Conservation (phyloP, 2,329 filamentous ascomycete species). For the Pseudocercospora vitis region DNA sequence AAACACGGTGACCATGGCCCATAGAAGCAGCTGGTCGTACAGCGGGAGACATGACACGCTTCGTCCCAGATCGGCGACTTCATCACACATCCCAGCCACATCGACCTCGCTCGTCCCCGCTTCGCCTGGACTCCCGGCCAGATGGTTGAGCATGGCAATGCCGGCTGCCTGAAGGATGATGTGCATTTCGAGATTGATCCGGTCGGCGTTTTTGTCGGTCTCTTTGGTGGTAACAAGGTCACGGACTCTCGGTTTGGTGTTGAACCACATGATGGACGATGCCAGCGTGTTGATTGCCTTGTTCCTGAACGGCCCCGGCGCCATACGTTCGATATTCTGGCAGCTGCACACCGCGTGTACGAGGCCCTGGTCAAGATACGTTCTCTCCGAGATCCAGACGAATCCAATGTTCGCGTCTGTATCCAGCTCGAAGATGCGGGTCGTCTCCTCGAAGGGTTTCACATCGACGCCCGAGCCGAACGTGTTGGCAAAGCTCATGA, state of each 20-base stretch:
- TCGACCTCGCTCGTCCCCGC: constrained; percentile 16
- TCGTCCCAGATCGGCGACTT: constrained; percentile 13
- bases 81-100: constrained; percentile 17
- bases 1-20: constrained; percentile 21
- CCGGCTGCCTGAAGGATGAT: constrained; percentile 21
- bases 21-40: constrained; percentile 18
- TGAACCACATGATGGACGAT: constrained; percentile 13
- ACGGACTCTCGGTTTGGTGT: constrained; percentile 8
- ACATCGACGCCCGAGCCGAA: constrained; percentile 9
- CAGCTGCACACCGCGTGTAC: constrained; percentile 13
- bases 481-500: constrained; percentile 19
- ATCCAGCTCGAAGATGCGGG: constrained; percentile 13
- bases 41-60: constrained; percentile 15
- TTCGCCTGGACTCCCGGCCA: constrained; percentile 9
- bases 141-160: constrained; percentile 16
- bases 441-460: constrained; percentile 9
- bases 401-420: constrained; percentile 14
- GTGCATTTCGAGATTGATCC: constrained; percentile 19
- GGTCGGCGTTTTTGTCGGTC: constrained; percentile 18
- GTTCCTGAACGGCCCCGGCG: neutral
- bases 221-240: constrained; percentile 1
- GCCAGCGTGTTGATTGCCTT: constrained; percentile 11
- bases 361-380: constrained; percentile 14
- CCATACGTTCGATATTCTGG: constrained; percentile 11
- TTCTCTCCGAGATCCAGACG: constrained; percentile 6